Conservation (phyloP, 1,139 yeast genomes). For the Suhomyces bribrorum region DNA sequence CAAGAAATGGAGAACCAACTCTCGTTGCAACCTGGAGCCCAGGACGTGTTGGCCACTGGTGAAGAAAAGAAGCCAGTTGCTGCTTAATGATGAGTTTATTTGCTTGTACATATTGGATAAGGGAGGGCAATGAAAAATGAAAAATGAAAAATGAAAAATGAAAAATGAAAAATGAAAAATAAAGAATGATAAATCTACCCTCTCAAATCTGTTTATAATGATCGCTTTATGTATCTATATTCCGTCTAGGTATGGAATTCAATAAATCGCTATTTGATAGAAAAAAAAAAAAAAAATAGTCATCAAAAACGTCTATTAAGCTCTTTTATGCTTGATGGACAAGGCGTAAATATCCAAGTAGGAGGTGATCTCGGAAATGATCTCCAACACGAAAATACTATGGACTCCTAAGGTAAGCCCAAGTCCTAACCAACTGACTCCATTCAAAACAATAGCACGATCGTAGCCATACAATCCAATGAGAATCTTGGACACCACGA, state of each 20-base stretch:
- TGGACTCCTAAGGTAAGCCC: constrained; percentile 80
- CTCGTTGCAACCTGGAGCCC: constrained; percentile 82
- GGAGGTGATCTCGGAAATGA: constrained; percentile 78
- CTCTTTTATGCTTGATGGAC: constrained; percentile 77
- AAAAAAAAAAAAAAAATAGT: not conserved
- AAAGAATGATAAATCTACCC: too few relatives aligned
- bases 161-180: too few relatives aligned
- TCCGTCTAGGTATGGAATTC: not conserved
- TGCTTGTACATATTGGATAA: constrained; percentile 12
- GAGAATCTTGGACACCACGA: constrained; percentile 43
- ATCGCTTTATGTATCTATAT: constrained; percentile 11
- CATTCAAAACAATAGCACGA: constrained; percentile 39
- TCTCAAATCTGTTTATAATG: constrained; percentile 10
- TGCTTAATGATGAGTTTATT: constrained; percentile 7
- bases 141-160: too few relatives aligned
- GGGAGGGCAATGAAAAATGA: constrained; percentile 6
- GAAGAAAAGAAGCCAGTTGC: constrained; percentile 34
- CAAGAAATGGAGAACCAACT: constrained; percentile 93
- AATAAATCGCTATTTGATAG: constrained; percentile 1
- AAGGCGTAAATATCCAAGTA: constrained; percentile 86
- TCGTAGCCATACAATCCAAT: constrained; percentile 41
- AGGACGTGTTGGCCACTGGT: constrained; percentile 74
- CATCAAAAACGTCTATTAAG: constrained; percentile 17
- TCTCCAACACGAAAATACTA: constrained; percentile 75
- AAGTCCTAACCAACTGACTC: constrained; percentile 68